Evolutionary conservation across 1,284 basidiomycete species (phyloP).

Genomic region (Termitomyces sp.): DNA sequence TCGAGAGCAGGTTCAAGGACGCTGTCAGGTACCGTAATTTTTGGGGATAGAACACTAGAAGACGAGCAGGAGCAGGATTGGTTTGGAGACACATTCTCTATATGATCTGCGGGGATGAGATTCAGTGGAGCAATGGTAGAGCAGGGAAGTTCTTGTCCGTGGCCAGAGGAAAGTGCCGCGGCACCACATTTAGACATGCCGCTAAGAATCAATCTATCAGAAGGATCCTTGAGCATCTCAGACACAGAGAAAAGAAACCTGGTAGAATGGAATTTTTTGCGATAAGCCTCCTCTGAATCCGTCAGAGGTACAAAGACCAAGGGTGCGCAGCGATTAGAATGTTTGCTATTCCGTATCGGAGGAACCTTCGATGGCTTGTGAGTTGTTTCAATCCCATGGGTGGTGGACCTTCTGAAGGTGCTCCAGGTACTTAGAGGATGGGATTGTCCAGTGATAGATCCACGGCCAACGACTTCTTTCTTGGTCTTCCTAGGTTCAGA

Average conservation of each 20-base stretch:
- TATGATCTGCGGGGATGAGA: neutral
- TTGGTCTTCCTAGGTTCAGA: neutral
- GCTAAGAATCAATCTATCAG: slow-evolving; percentile 1
- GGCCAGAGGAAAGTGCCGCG: neutral
- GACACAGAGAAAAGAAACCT: slow-evolving; percentile 11
- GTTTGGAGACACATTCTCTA: neutral
- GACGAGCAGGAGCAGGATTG: neutral
- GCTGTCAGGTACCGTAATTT: neutral
- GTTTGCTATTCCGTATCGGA: neutral
- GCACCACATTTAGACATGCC: neutral
- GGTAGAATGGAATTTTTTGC: slow-evolving; percentile 4
- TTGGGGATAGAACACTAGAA: neutral
- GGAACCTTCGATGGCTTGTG: neutral
- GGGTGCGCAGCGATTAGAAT: slow-evolving; percentile 13
- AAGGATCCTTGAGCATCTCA: neutral
- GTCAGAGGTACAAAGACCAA: slow-evolving; percentile 26
- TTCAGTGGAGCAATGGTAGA: neutral
- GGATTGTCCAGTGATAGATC: neutral
- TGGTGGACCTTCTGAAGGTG: neutral
- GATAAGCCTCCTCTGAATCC: slow-evolving; percentile 23
- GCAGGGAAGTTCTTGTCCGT: neutral
- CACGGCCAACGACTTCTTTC: neutral
- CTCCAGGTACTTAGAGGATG: slow-evolving; percentile 13
- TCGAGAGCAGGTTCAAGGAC: neutral
- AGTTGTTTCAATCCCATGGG: neutral